Base-by-base conservation (phyloP, 208 protist genomes). In the Zelonia costaricensis region DNA sequence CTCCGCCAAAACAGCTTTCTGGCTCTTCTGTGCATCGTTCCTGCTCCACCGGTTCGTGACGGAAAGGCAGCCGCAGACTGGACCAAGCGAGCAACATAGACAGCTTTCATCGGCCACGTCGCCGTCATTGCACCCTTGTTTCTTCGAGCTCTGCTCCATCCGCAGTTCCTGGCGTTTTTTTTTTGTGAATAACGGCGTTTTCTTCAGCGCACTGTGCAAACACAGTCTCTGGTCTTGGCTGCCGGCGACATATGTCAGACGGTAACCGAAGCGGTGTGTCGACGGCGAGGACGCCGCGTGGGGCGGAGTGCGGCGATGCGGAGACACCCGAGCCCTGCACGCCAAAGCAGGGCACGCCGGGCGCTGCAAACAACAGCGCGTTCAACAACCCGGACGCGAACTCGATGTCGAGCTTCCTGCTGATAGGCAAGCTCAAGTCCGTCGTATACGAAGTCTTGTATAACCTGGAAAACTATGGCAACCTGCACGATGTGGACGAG, bases 371-470 rank as follows among this genome's bases (percentile, higher is more conserved):
- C 28, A 72, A 51, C 53, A 36, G 28, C 39, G 44, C 0, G 28
- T 13, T 43, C 1, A 54, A 36, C 42, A 58, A 56, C 25, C 15
- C 23, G 15, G 66, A 71, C 10, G 39, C 18, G 8, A 71, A 59
- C 56, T 12, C 42, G 27, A 55, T 58, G 39, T 64, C 70, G 1
- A 69, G 62, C 36, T 83, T 83, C 51, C 42, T 84, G 39, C 44
- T 84, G 25, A 63, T 88, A 22, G 78, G 68, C 1, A 88, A 82
- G 54, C 56, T 89, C 10, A 88, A 89, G 62, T 69, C 78, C 23
- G 64, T 76, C 3, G 74, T 89, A 16, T 74, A 87, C 43, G 86
- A 92, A 20, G 80, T 92, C 5, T 48, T 87, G 22, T 71, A 64
- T 22, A 76, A 53, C 28, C 44, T 92, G 23, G 64, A 78, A n/a